Conservation (phyloP, 1,284 basidiomycete genomes). For the Cryptococcus hybrid region DNA sequence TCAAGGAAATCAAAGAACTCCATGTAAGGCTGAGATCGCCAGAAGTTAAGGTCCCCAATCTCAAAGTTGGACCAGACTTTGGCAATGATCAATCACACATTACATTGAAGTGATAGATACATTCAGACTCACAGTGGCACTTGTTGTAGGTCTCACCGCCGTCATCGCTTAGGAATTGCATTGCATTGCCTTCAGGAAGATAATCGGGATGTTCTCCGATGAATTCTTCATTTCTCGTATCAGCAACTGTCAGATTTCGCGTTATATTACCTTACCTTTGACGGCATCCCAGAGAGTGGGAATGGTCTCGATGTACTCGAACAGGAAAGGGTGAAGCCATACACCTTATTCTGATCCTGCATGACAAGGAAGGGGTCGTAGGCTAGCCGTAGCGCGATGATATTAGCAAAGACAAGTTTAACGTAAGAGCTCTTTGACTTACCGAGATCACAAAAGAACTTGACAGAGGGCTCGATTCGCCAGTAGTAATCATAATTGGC, state of each 20-base stretch:
- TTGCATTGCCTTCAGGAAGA: constrained; percentile 65
- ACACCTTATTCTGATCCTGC: constrained; percentile 73
- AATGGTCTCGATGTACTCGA: constrained; percentile 76
- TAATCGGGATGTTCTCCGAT: constrained; percentile 64
- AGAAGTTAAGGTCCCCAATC: constrained; percentile 72
- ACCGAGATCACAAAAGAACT: constrained; percentile 69
- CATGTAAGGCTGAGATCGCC: constrained; percentile 71
- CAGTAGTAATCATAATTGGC: constrained; percentile 89
- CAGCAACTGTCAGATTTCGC: background rate
- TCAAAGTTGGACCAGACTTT: constrained; percentile 79
- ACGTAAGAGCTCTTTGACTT: constrained; percentile 8
- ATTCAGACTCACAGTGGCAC: constrained; percentile 66
- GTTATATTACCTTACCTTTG: constrained; percentile 55
- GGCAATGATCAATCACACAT: no score
- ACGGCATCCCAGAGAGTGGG: constrained; percentile 70
- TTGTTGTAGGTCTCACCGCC: constrained; percentile 68
- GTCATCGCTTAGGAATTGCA: constrained; percentile 73
- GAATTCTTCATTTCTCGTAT: constrained; percentile 57
- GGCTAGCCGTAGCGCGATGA: constrained; percentile 29
- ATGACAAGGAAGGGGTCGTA: constrained; percentile 87
- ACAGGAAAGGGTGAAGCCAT: constrained; percentile 76
- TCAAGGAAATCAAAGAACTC: constrained; percentile 78
- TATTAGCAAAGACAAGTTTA: background rate
- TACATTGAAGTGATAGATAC: background rate
- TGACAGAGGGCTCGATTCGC: constrained; percentile 75